A percentile compares a stretch with the other conserved stretches of the same genome.
phyloP scores from a whole-genome alignment of 2,329 filamentous ascomycete genomes.

The Chrysoporthe cubensis region DNA sequence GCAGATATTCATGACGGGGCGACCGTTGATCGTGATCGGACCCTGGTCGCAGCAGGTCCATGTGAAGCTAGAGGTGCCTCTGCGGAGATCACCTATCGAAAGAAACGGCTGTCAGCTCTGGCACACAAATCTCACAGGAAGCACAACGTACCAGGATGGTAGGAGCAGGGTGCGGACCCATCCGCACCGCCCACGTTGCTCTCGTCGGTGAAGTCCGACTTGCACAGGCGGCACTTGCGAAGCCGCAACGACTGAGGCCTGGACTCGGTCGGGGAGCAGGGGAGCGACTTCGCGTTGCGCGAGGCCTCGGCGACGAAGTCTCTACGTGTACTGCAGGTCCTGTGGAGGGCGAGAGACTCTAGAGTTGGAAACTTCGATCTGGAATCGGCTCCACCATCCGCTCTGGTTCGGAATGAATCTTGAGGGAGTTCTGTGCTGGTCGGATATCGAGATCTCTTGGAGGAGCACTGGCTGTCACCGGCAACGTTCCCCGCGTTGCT shows the following conservation, averaged over 20 bases:
- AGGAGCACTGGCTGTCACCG: no score
- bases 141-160: background rate
- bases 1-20: background rate
- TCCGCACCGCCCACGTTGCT: background rate
- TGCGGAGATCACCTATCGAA: background rate
- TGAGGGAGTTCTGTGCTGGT: no score
- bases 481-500: no score
- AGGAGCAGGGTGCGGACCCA: background rate
- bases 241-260: background rate
- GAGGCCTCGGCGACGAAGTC: background rate
- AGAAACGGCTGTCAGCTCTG: background rate
- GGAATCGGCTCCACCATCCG: no score
- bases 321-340: no score
- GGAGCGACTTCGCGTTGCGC: background rate
- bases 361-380: no score
- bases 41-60: conserved; percentile 3
- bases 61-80: background rate
- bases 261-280: background rate
- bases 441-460: no score
- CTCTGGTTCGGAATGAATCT: no score
- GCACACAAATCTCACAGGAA: background rate
- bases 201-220: background rate
- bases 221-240: conserved; percentile 4
- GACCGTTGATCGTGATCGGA: background rate
- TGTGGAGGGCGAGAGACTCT: no score